phyloP scores from a whole-genome alignment of 2,329 filamentous ascomycete genomes.

The Aspergillus alliaceus region DNA sequence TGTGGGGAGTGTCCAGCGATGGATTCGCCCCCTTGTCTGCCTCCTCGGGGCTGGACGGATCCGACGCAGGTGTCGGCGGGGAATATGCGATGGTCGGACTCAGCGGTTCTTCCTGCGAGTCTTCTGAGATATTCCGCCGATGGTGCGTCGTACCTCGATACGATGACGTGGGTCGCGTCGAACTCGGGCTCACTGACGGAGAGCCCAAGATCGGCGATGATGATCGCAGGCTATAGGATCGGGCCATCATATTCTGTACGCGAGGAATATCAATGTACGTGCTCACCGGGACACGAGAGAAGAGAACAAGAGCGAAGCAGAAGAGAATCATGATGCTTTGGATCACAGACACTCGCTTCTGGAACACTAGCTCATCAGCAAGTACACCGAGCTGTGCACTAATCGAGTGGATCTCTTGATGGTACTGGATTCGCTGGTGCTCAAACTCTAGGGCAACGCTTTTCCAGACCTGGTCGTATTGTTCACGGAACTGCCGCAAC shows the following conservation, averaged over 20 bases:
- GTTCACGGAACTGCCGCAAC: constrained; percentile 71
- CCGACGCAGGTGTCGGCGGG: constrained; percentile 41
- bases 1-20: constrained; percentile 12
- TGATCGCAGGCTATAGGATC: constrained; percentile 45
- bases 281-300: constrained; percentile 51
- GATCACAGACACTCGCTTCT: constrained; percentile 89
- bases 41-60: constrained; percentile 17
- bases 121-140: constrained; percentile 36
- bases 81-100: constrained; percentile 38
- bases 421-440: constrained; percentile 79
- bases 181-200: constrained; percentile 38
- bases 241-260: constrained; percentile 48
- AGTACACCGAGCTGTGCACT: constrained; percentile 78
- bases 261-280: constrained; percentile 48
- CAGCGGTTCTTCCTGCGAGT: constrained; percentile 27
- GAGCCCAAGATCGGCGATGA: constrained; percentile 37
- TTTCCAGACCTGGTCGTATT: constrained; percentile 97
- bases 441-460: constrained; percentile 90
- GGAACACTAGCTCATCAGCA: constrained; percentile 83
- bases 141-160: constrained; percentile 26
- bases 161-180: constrained; percentile 35
- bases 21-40: constrained; percentile 5
- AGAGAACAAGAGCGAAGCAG: constrained; percentile 84
- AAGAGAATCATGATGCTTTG: constrained; percentile 85
- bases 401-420: constrained; percentile 79